Conservation (phyloP, 2,329 filamentous ascomycete genomes). For the Ophiostoma quercus region DNA sequence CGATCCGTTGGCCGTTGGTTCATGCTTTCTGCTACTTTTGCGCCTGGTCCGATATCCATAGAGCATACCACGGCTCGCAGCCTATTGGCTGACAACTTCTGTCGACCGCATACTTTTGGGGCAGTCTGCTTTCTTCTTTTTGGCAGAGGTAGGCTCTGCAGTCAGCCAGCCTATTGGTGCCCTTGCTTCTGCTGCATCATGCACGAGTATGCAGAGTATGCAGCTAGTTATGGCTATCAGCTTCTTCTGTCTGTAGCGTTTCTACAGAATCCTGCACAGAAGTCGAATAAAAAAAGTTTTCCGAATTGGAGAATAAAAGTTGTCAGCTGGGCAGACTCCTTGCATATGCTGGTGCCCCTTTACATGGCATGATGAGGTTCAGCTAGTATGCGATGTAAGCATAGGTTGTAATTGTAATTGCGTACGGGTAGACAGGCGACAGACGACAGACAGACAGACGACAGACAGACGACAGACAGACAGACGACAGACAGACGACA, state of each 20-base stretch:
- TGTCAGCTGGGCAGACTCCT: background rate
- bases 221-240: background rate
- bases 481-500: no score
- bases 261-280: background rate
- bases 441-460: no score
- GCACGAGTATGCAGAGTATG: background rate
- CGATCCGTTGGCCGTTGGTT: background rate
- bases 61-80: background rate
- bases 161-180: background rate
- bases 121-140: background rate
- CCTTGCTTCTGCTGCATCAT: background rate
- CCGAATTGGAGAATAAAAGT: no score
- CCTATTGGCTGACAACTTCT: background rate
- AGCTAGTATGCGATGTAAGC: no score
- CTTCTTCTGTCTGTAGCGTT: background rate
- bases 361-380: background rate
- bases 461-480: no score
- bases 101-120: background rate
- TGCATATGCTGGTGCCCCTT: background rate
- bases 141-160: background rate
- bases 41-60: no score
- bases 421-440: no score
- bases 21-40: background rate
- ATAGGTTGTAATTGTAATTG: no score
- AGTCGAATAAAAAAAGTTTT: background rate